Evolutionary conservation across 202 grass and related monocot genomes (phyloP).

Genomic region (Cymbopogon flexuosus): DNA sequence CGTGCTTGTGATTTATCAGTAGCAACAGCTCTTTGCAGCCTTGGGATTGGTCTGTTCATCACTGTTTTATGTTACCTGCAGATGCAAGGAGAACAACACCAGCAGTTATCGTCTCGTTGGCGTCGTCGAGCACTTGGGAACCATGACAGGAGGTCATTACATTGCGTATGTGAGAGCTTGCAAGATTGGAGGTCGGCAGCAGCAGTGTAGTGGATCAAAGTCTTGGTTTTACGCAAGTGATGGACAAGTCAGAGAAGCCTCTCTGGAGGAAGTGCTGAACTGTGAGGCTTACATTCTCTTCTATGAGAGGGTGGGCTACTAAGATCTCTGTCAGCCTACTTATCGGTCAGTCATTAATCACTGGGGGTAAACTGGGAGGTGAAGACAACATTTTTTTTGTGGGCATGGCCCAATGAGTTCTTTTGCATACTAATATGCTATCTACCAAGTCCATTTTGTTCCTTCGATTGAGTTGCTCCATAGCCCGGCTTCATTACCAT

Average conservation of each 20-base stretch:
- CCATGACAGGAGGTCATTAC: constrained; percentile 72
- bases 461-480: neutral
- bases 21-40: neutral
- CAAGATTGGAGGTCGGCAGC: constrained; percentile 47
- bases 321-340: constrained; percentile 7
- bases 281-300: constrained; percentile 89
- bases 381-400: constrained; percentile 8
- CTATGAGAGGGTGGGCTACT: constrained; percentile 59
- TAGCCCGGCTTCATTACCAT: neutral
- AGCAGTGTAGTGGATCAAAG: constrained; percentile 18
- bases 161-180: constrained; percentile 61
- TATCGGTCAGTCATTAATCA: neutral
- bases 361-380: neutral
- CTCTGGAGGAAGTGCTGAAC: constrained; percentile 64
- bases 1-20: constrained; percentile 15
- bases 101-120: constrained; percentile 60
- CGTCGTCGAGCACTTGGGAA: constrained; percentile 73
- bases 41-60: constrained; percentile 18
- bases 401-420: neutral
- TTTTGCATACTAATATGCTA: neutral
- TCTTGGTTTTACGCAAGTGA: constrained; percentile 91
- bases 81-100: constrained; percentile 54
- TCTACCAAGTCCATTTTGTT: constrained; percentile 26
- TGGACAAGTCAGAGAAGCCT: constrained; percentile 62
- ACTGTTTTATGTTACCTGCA: constrained; percentile 34